A percentile compares a stretch with the other conserved stretches of the same genome.
phyloP scores from a whole-genome alignment of 2,329 filamentous ascomycete genomes.

The Trichoderma gracile region DNA sequence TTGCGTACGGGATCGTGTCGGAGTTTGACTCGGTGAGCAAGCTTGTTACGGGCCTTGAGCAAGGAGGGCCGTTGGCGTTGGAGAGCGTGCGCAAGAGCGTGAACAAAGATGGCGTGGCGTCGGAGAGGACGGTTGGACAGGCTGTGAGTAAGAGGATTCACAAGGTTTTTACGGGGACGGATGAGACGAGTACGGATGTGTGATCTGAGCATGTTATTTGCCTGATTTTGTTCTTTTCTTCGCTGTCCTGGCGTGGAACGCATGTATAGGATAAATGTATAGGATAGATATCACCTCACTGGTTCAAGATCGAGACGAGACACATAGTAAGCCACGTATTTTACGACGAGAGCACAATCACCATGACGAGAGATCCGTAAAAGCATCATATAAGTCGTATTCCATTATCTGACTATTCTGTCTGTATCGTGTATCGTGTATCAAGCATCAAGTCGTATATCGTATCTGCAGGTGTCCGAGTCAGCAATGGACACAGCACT shows the following conservation, averaged over 20 bases:
- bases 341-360: background rate
- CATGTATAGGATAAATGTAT: background rate
- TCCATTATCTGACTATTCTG: constrained; percentile 5
- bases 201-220: constrained; percentile 35
- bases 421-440: background rate
- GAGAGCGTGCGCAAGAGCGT: constrained; percentile 60
- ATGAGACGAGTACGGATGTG: constrained; percentile 58
- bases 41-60: constrained; percentile 60
- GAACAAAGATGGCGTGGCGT: constrained; percentile 58
- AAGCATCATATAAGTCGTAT: constrained; percentile 5
- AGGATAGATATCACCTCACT: background rate
- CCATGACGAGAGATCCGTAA: background rate
- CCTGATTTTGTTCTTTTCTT: background rate
- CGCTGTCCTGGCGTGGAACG: background rate
- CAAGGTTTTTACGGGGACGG: constrained; percentile 60
- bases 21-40: constrained; percentile 60
- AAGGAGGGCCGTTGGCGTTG: constrained; percentile 60
- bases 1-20: constrained; percentile 67
- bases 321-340: background rate
- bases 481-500: constrained; percentile 13
- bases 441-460: background rate
- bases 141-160: constrained; percentile 60
- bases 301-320: background rate
- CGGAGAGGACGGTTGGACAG: constrained; percentile 57
- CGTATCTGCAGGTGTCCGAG: constrained; percentile 6